phyloP scores from a whole-genome alignment of 1,139 yeast genomes.

The Neolecta irregularis region DNA sequence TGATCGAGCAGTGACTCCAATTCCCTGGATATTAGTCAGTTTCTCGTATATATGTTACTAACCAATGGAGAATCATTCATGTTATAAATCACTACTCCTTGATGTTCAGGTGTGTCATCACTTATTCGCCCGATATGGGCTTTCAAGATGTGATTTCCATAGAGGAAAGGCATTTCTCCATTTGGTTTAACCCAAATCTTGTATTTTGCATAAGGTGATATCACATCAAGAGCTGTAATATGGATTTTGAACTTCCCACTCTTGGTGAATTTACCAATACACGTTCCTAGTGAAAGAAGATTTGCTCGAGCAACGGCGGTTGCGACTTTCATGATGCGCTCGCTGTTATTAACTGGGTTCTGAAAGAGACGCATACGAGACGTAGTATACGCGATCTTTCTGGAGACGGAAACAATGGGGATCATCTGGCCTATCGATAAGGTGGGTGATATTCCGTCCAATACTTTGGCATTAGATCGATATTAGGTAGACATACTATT shows the following conservation, averaged over 20 bases:
- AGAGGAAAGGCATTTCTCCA: constrained; percentile 96
- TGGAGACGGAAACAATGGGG: constrained; percentile 93
- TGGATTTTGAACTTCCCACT: constrained; percentile 93
- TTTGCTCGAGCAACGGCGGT: constrained; percentile 79
- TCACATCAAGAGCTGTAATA: constrained; percentile 70
- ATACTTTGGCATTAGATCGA: constrained; percentile 25
- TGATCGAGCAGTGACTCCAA: constrained; percentile 86
- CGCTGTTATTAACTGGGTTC: constrained; percentile 31
- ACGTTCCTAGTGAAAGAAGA: constrained; percentile 81
- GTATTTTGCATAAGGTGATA: constrained; percentile 79
- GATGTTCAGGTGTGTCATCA: constrained; percentile 95
- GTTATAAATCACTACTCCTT: constrained; percentile 80
- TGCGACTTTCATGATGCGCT: constrained; percentile 69
- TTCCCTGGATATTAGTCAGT: constrained; percentile 35
- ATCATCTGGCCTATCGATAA: constrained; percentile 75
- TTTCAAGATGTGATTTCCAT: constrained; percentile 90
- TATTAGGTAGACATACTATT: constrained; percentile 29
- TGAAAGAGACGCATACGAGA: constrained; percentile 23
- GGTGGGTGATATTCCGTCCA: constrained; percentile 79
- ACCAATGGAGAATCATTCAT: constrained; percentile 78
- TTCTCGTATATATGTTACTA: constrained; percentile 1
- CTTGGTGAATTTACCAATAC: constrained; percentile 93
- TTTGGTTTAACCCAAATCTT: constrained; percentile 92
- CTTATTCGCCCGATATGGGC: constrained; percentile 96
- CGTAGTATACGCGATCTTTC: constrained; percentile 90